Percentiles rank a stretch among this genome's conserved stretches.
Conservation (phyloP, 768 basidiomycete species). For the Lentinula guzmanii region DNA sequence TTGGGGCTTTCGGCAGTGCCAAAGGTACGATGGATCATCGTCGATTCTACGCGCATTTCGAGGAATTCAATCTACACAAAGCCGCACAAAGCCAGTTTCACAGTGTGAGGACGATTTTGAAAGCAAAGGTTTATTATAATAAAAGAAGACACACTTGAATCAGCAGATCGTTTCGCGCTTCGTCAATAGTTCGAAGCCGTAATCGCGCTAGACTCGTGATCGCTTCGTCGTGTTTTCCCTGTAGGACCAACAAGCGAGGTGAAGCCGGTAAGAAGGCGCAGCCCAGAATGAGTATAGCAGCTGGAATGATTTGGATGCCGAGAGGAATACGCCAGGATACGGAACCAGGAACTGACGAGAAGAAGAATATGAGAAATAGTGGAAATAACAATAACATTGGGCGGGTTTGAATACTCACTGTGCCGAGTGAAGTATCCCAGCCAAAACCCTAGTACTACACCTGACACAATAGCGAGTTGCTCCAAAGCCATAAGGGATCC, state of each 20-base stretch:
- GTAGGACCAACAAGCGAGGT: constrained; percentile 54
- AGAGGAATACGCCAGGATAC: constrained; percentile 77
- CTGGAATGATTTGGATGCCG: constrained; percentile 65
- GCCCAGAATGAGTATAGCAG: constrained; percentile 57
- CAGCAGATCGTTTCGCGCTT: constrained; percentile 43
- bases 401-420: constrained; percentile 29
- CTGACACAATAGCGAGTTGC: constrained; percentile 75
- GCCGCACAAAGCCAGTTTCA: background rate
- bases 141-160: constrained; percentile 34
- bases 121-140: background rate
- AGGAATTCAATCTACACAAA: constrained; percentile 55
- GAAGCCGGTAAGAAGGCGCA: constrained; percentile 47
- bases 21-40: constrained; percentile 37
- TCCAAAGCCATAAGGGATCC: constrained; percentile 78
- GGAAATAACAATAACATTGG: background rate
- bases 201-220: constrained; percentile 49
- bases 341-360: constrained; percentile 45
- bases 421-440: constrained; percentile 67
- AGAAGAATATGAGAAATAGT: background rate
- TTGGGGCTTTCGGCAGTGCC: constrained; percentile 14
- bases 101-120: background rate
- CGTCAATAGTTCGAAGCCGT: constrained; percentile 39
- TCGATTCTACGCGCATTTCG: constrained; percentile 68
- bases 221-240: constrained; percentile 55
- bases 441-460: constrained; percentile 83